Conservation (phyloP, 176 grass and related monocot genomes). For the Juncus inflexus region DNA sequence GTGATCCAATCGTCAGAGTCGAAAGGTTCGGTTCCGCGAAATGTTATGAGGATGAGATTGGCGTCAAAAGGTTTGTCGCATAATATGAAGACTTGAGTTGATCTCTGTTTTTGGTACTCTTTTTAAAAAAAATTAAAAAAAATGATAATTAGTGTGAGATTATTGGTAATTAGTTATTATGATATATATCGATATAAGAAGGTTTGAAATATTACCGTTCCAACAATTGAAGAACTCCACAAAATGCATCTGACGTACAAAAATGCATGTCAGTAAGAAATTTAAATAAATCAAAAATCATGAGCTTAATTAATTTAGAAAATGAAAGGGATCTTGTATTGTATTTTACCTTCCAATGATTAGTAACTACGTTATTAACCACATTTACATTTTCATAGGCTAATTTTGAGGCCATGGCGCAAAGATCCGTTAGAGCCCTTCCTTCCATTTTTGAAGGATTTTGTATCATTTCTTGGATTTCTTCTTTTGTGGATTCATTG, state of each 20-base stretch:
- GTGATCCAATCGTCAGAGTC: conserved; percentile 79
- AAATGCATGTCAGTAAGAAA: conserved; percentile 7
- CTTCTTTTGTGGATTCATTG: neutral
- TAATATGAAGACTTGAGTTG: conserved; percentile 78
- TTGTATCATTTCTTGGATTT: neutral
- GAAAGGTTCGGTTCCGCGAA: conserved; percentile 79
- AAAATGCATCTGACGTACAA: conserved; percentile 39
- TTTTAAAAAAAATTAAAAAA: neutral
- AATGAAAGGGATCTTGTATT: neutral
- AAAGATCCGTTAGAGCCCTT: conserved; percentile 32
- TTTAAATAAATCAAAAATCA: neutral
- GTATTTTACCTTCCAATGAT: conserved; percentile 34
- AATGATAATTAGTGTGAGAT: neutral
- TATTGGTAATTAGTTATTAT: too few relatives aligned
- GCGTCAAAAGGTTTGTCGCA: conserved; percentile 42
- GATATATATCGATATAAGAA: too few relatives aligned
- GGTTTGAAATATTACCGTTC: conserved; percentile 31
- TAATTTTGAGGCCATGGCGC: conserved; percentile 43
- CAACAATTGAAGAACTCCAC: conserved; percentile 46
- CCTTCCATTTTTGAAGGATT: neutral
- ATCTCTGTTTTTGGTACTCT: conserved; percentile 49
- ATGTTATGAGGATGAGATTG: conserved; percentile 43
- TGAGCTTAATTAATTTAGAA: neutral
- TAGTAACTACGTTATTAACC: conserved; percentile 12
- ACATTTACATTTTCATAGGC: conserved; percentile 42